Evolutionary conservation across 2,329 filamentous ascomycete genomes (phyloP).

Genomic region (Eutypa lata): DNA sequence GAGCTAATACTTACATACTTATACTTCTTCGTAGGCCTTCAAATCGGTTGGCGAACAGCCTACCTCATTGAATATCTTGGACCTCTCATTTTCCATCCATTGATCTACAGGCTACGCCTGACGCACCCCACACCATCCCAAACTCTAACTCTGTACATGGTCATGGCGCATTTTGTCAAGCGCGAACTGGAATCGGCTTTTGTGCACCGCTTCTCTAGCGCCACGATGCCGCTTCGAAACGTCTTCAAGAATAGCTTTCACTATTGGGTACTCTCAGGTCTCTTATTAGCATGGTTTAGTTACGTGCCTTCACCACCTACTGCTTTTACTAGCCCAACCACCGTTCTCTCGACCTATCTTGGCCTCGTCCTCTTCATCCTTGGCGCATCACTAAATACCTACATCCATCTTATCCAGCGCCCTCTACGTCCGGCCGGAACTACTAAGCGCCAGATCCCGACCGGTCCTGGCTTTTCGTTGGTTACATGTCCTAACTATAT

Average conservation of each 20-base stretch:
- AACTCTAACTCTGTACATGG: conserved; percentile 1
- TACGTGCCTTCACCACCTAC: conserved; percentile 37
- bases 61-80: conserved; percentile 1
- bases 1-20: too few species aligned
- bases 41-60: conserved; percentile 1
- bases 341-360: background rate
- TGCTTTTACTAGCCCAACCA: background rate
- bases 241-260: conserved; percentile 71
- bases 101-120: background rate
- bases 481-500: conserved; percentile 76
- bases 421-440: conserved; percentile 60
- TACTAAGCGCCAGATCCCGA: conserved; percentile 64
- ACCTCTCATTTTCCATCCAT: background rate
- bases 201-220: conserved; percentile 69
- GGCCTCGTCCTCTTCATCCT: conserved; percentile 43
- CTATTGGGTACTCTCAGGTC: conserved; percentile 67
- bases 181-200: conserved; percentile 71
- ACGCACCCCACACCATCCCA: background rate
- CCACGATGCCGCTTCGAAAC: conserved; percentile 68
- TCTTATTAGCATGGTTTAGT: conserved; percentile 65
- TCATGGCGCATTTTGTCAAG: conserved; percentile 60
- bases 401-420: conserved; percentile 59
- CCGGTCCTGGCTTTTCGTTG: conserved; percentile 61
- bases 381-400: conserved; percentile 63
- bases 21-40: background rate